phyloP scores from a whole-genome alignment of 306 rosid species.

The Trifolium pratense region DNA sequence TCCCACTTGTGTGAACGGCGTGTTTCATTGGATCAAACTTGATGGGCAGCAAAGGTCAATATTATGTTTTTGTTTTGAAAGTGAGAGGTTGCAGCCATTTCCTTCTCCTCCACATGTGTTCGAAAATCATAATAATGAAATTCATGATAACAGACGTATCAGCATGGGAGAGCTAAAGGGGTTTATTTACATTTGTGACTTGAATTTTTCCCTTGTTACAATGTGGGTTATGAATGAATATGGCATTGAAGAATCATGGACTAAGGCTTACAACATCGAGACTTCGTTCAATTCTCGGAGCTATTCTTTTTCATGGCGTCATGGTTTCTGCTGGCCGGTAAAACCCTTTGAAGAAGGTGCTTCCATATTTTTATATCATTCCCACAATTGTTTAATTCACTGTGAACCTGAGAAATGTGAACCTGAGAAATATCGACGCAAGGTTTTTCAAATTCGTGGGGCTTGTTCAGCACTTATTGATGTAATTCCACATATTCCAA shows the following conservation, averaged over 20 bases:
- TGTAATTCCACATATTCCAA: neutral
- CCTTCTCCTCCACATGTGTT: too few relatives aligned
- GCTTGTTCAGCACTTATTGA: neutral
- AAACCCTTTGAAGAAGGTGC: neutral
- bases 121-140: too few relatives aligned
- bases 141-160: too few relatives aligned
- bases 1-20: constrained; percentile 2
- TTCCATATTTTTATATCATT: neutral
- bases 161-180: constrained; percentile 27
- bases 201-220: too few relatives aligned
- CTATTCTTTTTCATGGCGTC: too few relatives aligned
- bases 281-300: neutral
- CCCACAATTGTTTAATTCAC: neutral
- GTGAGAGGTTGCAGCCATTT: too few relatives aligned
- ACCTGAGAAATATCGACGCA: neutral
- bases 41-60: too few relatives aligned
- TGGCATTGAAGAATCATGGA: constrained; percentile 33
- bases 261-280: neutral
- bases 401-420: too few relatives aligned
- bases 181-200: neutral
- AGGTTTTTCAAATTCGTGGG: neutral
- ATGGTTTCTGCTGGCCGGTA: neutral
- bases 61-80: too few relatives aligned
- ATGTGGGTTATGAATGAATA: constrained; percentile 35
- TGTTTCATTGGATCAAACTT: neutral